A percentile compares a stretch with the other conserved stretches of the same genome.
These are phyloP conservation scores for Diplosphaera chodatii DNA, from an alignment of 139 green algal species.

Conservation along the genomic window DNA sequence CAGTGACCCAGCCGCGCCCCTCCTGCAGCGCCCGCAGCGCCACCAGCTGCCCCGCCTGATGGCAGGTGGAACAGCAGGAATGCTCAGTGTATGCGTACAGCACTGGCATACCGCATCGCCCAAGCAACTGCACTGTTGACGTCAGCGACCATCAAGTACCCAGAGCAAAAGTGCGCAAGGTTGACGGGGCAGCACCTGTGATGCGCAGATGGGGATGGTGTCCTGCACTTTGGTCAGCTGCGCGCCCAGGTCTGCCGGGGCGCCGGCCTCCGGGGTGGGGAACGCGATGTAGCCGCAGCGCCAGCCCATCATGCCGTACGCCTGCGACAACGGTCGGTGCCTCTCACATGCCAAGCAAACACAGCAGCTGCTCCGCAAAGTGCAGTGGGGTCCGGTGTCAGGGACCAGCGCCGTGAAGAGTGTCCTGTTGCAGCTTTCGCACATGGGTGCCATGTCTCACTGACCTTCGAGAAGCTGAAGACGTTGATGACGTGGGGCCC, in stretches of 20 bases:
- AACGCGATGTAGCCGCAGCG: slow-evolving; percentile 20
- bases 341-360: too few species aligned
- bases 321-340: slow-evolving; percentile 29
- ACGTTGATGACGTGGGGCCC: slow-evolving; percentile 74
- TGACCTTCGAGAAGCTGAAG: slow-evolving; percentile 82
- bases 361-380: too few species aligned
- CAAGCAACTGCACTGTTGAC: too few species aligned
- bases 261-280: neutral
- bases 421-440: too few species aligned
- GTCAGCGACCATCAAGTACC: too few species aligned
- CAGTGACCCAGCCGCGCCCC: slow-evolving; percentile 49
- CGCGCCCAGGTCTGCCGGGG: slow-evolving; percentile 19
- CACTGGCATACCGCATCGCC: too few species aligned
- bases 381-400: too few species aligned
- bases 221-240: slow-evolving; percentile 86
- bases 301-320: slow-evolving; percentile 89
- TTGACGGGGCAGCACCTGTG: slow-evolving; percentile 17
- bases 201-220: slow-evolving; percentile 85
- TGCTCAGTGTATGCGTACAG: too few species aligned
- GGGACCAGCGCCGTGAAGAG: too few species aligned
- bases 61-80: too few species aligned
- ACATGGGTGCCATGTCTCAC: neutral
- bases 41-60: slow-evolving; percentile 58
- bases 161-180: too few species aligned
- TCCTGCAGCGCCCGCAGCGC: slow-evolving; percentile 54